phyloP scores from a whole-genome alignment of 768 basidiomycete genomes.

The Mycena kentingensis region DNA sequence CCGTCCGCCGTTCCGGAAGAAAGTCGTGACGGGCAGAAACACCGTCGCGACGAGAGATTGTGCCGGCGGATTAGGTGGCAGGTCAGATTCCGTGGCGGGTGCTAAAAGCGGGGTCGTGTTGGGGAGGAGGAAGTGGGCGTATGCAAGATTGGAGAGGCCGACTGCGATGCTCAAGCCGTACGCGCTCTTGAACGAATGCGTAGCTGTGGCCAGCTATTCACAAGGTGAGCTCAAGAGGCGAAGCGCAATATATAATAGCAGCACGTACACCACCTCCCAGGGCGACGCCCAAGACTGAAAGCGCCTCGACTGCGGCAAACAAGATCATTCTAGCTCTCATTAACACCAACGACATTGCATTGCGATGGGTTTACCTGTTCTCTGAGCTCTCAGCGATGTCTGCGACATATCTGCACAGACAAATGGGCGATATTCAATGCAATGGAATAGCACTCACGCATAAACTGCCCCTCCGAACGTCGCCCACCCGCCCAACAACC shows the following conservation, averaged over 20 bases:
- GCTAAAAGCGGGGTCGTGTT: background rate
- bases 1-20: background rate
- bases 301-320: background rate
- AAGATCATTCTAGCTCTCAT: background rate
- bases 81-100: no score
- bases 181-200: background rate
- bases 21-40: background rate
- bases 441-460: slow-evolving; percentile 13
- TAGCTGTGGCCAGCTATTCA: background rate
- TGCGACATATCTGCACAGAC: background rate
- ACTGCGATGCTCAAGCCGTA: background rate
- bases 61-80: background rate
- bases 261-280: background rate
- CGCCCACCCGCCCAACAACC: slow-evolving; percentile 15
- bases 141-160: background rate
- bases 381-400: background rate
- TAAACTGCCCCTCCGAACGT: slow-evolving; percentile 8
- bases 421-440: background rate
- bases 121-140: background rate
- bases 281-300: background rate
- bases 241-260: background rate
- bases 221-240: background rate
- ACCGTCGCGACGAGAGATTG: background rate
- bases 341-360: no score
- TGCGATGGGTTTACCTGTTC: no score